These are phyloP conservation scores for Collybiopsis confluens DNA, from an alignment of 768 basidiomycete species.

Conservation along the genomic window DNA sequence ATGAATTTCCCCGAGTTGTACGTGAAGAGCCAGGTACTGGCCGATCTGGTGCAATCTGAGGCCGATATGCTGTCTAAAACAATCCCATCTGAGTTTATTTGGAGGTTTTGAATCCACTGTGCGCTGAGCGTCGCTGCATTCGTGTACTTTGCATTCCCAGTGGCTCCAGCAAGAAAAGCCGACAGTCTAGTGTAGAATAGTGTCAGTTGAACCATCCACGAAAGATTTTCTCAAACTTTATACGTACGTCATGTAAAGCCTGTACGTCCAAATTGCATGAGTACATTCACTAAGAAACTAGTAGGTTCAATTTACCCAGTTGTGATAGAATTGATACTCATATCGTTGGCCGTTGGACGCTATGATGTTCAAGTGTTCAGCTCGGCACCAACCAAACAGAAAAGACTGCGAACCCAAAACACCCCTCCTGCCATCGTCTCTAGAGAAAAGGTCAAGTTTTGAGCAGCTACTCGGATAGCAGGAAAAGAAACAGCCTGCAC, in stretches of 20 bases:
- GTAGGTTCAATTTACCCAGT: slow-evolving; percentile 44
- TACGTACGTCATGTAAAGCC: slow-evolving; percentile 36
- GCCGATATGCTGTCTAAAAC: slow-evolving; percentile 45
- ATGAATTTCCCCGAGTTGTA: slow-evolving; percentile 54
- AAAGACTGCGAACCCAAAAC: slow-evolving; percentile 40
- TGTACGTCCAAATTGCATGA: slow-evolving; percentile 11
- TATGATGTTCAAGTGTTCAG: slow-evolving; percentile 12
- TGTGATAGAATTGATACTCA: slow-evolving; percentile 44
- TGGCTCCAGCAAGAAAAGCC: slow-evolving; percentile 43
- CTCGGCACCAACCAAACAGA: not conserved
- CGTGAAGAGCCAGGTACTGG: slow-evolving; percentile 44
- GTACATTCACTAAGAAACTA: not conserved
- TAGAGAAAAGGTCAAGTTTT: slow-evolving; percentile 13
- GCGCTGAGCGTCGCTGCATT: slow-evolving; percentile 43
- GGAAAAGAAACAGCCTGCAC: slow-evolving; percentile 9
- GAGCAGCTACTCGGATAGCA: not conserved
- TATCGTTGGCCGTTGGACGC: slow-evolving; percentile 40
- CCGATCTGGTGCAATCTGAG: slow-evolving; percentile 42
- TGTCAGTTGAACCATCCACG: no score
- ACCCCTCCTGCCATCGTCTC: slow-evolving; percentile 51
- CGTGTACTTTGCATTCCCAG: slow-evolving; percentile 39
- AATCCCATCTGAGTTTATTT: slow-evolving; percentile 36
- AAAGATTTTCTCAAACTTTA: not conserved
- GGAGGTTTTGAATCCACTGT: slow-evolving; percentile 43
- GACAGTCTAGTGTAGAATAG: slow-evolving; percentile 33